Conservation (phyloP, 1,284 basidiomycete genomes). For the Kwoniella shivajii region DNA sequence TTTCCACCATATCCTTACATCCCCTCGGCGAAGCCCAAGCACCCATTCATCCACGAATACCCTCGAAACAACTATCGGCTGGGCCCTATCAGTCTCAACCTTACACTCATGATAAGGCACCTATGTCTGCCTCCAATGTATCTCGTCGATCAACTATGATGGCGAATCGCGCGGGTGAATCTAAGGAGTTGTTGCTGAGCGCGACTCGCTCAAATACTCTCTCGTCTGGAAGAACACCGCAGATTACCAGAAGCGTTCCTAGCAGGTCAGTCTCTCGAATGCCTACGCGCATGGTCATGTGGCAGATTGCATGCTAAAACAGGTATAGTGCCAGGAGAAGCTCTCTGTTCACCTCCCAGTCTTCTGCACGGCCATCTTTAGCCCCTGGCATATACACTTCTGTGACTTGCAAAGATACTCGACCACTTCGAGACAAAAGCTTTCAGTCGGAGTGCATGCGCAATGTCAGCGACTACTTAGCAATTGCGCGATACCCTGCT, state of each 20-base stretch:
- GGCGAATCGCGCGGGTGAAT: constrained; percentile 6
- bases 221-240: constrained; percentile 69
- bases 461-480: constrained; percentile 71
- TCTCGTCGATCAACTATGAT: constrained; percentile 7
- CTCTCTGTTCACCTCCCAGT: constrained; percentile 61
- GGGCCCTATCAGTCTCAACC: constrained; percentile 62
- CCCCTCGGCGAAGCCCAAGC: too few relatives aligned
- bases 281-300: too few relatives aligned
- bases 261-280: constrained; percentile 26
- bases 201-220: constrained; percentile 61
- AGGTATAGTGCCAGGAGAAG: constrained; percentile 28
- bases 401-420: constrained; percentile 66
- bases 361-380: constrained; percentile 55
- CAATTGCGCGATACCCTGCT: constrained; percentile 63
- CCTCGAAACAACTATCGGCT: too few relatives aligned
- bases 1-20: too few relatives aligned
- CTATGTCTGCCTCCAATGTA: constrained; percentile 28
- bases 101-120: constrained; percentile 25
- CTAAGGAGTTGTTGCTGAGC: constrained; percentile 61
- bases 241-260: constrained; percentile 56
- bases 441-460: constrained; percentile 74
- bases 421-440: constrained; percentile 70
- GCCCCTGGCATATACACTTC: constrained; percentile 58
- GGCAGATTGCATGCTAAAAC: neutral
- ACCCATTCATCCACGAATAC: too few relatives aligned